Base-by-base conservation (phyloP, 441 rosid species). In the Arabidopsis lyrata region DNA sequence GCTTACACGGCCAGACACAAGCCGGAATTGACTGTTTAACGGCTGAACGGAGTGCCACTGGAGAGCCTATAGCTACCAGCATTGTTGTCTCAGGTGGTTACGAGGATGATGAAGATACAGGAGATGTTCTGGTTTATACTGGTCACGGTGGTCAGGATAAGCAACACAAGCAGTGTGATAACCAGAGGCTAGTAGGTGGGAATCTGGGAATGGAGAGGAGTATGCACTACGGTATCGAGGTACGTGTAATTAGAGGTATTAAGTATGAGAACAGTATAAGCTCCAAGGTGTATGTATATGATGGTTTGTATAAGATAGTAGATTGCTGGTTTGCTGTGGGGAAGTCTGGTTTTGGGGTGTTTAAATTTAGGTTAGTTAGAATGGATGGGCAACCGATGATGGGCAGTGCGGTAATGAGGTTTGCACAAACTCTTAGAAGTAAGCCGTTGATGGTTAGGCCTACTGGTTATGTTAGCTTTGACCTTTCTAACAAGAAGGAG, bases 71-170 rank as follows among this genome's bases (percentile, higher is more conserved):
- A 18, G 99, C 97, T 0, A 92, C 98, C 0, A 87, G 97, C 52
- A 80, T 90, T 38, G 81, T 95, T 6, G 91, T 88, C 66, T 92
- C 98, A 0, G 97, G 97, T 22, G 95, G 96, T 6, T 95, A 92
- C 4, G 98, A 92, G 84, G 96, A 92, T 13, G 98, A 92, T 32
- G 90, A 88, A 75, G 99, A 92, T 38, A 64, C 80, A 5, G 96
- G 97, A 2, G 91, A 92, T 53, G 78, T 80, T 41, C 48, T 95
- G 15, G 66, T 86, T 9, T 95, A 95, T 69, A 84, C 97, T 0
- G 97, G 99, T 12, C 97, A 89, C 16, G 99, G 96, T n/a, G 98
- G 96, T 24, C 96, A 92, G 66, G 96, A 88, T 45, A 92, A 82
- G 65, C 63, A 78, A 14, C 82, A 78, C 8, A 78, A 72, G 81